Percentiles rank a stretch among this genome's conserved stretches.
Conservation (phyloP, 2,329 filamentous ascomycete species). For the Cercospora citrullina region DNA sequence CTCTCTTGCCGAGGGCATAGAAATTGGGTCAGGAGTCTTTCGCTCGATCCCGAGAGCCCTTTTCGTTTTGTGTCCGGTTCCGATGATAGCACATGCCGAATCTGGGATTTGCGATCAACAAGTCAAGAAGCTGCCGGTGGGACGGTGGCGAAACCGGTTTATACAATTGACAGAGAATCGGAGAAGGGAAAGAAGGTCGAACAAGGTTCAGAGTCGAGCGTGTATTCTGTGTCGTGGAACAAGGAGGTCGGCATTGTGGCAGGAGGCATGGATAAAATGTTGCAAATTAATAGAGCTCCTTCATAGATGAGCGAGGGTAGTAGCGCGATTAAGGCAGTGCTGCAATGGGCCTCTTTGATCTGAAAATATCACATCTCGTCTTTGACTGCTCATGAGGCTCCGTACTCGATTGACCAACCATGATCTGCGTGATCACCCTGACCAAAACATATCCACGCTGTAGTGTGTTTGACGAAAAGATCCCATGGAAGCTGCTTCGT, state of each 20-base stretch:
- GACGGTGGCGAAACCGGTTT: constrained; percentile 67
- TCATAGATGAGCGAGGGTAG: background rate
- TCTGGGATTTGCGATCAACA: constrained; percentile 86
- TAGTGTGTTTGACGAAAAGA: background rate
- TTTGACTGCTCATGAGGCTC: background rate
- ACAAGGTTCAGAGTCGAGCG: constrained; percentile 80
- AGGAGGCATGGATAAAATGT: constrained; percentile 86
- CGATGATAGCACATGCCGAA: constrained; percentile 86
- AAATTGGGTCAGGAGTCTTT: constrained; percentile 66
- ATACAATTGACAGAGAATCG: constrained; percentile 75
- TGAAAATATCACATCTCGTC: background rate
- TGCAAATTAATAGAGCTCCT: constrained; percentile 77
- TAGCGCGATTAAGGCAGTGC: background rate
- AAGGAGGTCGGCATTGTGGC: constrained; percentile 83
- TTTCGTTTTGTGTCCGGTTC: constrained; percentile 79
- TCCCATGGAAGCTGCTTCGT: background rate
- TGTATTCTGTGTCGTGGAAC: constrained; percentile 88
- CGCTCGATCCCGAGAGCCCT: constrained; percentile 64
- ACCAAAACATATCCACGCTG: background rate
- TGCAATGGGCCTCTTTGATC: background rate
- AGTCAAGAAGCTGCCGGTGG: constrained; percentile 49
- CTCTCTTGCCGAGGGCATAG: constrained; percentile 91
- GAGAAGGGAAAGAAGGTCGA: constrained; percentile 61
- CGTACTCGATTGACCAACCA: background rate
- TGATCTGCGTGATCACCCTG: background rate